phyloP scores from a whole-genome alignment of 2,329 filamentous ascomycete genomes.

The Sphaerulina musiva region DNA sequence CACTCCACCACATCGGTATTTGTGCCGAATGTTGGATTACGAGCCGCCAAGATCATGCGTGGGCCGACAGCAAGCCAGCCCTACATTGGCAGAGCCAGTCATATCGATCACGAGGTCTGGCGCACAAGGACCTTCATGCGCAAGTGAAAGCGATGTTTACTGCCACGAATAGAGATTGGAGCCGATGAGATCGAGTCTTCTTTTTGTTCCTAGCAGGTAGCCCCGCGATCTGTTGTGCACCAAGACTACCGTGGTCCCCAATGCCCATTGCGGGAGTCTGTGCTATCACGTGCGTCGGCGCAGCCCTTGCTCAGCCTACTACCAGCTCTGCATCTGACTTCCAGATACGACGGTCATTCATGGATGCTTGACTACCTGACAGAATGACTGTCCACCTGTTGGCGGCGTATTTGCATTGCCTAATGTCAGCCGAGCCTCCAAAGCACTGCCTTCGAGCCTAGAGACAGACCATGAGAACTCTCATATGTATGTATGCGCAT shows the following conservation, averaged over 20 bases:
- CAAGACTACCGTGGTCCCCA: neutral
- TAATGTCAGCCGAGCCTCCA: neutral
- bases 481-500: neutral
- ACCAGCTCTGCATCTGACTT: neutral
- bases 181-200: neutral
- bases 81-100: constrained; percentile 37
- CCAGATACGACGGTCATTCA: too few species aligned
- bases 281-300: neutral
- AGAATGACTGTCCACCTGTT: neutral
- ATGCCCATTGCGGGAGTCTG: neutral
- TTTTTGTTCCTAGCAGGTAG: neutral
- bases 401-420: neutral
- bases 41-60: constrained; percentile 38
- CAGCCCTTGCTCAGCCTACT: neutral
- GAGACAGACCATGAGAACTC: neutral
- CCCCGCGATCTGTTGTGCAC: neutral
- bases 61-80: constrained; percentile 42
- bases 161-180: constrained; percentile 32
- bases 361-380: too few species aligned
- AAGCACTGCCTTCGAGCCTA: neutral
- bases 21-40: constrained; percentile 43
- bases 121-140: constrained; percentile 26
- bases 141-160: constrained; percentile 30
- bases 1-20: constrained; percentile 39
- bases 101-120: constrained; percentile 19